Percentiles rank a stretch among this genome's conserved stretches.
Conservation (phyloP, 345 rosid genomes). For the Camelina laxa region DNA sequence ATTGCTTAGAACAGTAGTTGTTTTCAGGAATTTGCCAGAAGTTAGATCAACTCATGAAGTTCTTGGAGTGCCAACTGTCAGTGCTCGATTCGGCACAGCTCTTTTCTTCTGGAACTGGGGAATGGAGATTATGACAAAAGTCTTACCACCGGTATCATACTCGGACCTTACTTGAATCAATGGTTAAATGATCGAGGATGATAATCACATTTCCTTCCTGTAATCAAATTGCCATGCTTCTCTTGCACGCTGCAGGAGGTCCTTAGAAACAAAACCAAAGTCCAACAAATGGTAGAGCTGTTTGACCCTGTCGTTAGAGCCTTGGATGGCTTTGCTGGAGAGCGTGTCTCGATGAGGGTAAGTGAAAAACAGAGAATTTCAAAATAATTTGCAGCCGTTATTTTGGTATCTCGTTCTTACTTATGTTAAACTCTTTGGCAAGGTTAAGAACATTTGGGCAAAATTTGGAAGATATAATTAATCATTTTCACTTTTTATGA, state of each 20-base stretch:
- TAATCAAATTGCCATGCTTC: conserved; percentile 12
- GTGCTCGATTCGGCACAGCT: conserved; percentile 95
- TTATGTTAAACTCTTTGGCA: conserved; percentile 19
- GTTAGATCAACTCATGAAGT: conserved; percentile 70
- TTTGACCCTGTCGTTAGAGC: conserved; percentile 87
- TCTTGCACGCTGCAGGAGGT: conserved; percentile 60
- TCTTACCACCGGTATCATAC: conserved; percentile 70
- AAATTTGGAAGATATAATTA: too few relatives aligned
- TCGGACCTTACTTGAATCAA: conserved; percentile 14
- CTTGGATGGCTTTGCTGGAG: conserved; percentile 78
- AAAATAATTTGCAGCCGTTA: not conserved
- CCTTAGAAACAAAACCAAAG: conserved; percentile 76
- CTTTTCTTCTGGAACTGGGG: conserved; percentile 99
- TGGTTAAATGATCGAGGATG: not conserved
- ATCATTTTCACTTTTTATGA: too few relatives aligned
- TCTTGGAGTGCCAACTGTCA: conserved; percentile 82
- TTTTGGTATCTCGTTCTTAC: conserved; percentile 4
- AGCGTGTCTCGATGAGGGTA: conserved; percentile 93
- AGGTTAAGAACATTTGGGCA: too few relatives aligned
- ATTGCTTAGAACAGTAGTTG: conserved; percentile 2
- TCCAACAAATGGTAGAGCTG: conserved; percentile 75
- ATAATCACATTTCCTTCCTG: not conserved
- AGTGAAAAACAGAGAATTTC: conserved; percentile 22
- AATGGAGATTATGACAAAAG: conserved; percentile 79
- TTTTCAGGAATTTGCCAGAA: conserved; percentile 89